phyloP scores from a whole-genome alignment of 345 rosid genomes.

The Psidium friedrichsthalianum region DNA sequence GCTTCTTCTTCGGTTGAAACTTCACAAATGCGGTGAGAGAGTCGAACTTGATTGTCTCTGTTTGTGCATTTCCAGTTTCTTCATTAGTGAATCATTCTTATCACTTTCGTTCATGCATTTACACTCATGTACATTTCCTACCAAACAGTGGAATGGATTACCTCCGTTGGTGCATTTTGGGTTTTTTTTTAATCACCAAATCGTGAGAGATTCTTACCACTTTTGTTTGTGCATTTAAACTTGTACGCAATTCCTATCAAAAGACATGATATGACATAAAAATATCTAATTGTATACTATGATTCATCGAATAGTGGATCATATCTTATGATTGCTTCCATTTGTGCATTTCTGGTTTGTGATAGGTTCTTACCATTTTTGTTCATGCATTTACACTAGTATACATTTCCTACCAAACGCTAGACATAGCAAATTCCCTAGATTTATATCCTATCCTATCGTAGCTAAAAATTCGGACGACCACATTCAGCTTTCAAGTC shows the following conservation, averaged over 20 bases:
- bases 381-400: background rate
- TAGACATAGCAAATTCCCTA: background rate
- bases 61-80: too few relatives aligned
- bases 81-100: background rate
- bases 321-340: background rate
- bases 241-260: background rate
- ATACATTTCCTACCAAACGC: background rate
- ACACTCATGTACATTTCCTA: background rate
- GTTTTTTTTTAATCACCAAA: background rate
- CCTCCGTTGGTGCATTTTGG: background rate
- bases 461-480: background rate
- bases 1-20: background rate
- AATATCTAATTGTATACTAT: background rate
- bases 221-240: background rate
- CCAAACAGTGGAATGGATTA: background rate
- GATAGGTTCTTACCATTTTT: background rate
- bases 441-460: background rate
- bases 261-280: background rate
- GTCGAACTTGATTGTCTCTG: too few relatives aligned
- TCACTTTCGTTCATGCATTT: rapidly evolving
- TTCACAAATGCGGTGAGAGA: rapidly evolving
- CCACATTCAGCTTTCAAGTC: background rate
- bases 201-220: background rate
- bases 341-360: background rate
- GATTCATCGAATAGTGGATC: background rate